Base-by-base conservation (phyloP, 441 rosid genomes). In the Pelargonium australe region DNA sequence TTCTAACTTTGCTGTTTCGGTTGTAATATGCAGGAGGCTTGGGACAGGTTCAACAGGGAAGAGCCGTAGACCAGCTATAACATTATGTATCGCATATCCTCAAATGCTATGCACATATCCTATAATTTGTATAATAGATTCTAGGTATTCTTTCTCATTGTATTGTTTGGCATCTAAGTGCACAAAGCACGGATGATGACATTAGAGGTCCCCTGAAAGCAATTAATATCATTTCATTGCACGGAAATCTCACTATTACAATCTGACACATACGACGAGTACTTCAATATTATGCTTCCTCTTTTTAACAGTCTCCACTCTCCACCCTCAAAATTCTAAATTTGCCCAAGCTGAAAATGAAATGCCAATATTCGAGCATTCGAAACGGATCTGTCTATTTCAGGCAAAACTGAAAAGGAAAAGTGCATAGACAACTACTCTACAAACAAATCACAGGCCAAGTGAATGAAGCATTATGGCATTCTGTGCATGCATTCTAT, bases 401-500 rank as follows among this genome's bases (percentile, higher is more conserved):
- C 64, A 68, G 69, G 14, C 12, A 64, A 8, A n/a, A 63, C n/a
- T n/a, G 9, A 11, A 5, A 13, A 16, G 17, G 43, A 10, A 17
- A 67, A 62, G 63, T 43, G 62, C 34, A 47, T 72, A 49, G 31
- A 62, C 49, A 40, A 10, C 70, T 70, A 49, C n/a, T 55, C 51
- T 11, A 2, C 19, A 71, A 64, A 25, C 1, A 19, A 19, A 51
- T 84, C 76, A 91, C 63, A 74, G 76, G 45, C 99, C 99, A 2
- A 90, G 90, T 19, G 74, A 60, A 73, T 95, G 96, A 76, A 92
- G 92, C 97, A 90, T 89, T 64, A 92, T 81, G 4, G 97, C 98
- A 72, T 89, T 92, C 82, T 90, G 98, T 2, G 95, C 99, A 64
- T 95, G 95, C 97, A 95, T 84, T 53, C 97, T 93, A 69, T 95